Evolutionary conservation across 2,329 filamentous ascomycete genomes (phyloP).

Genomic region (Sclerotinia sclerotiorum): DNA sequence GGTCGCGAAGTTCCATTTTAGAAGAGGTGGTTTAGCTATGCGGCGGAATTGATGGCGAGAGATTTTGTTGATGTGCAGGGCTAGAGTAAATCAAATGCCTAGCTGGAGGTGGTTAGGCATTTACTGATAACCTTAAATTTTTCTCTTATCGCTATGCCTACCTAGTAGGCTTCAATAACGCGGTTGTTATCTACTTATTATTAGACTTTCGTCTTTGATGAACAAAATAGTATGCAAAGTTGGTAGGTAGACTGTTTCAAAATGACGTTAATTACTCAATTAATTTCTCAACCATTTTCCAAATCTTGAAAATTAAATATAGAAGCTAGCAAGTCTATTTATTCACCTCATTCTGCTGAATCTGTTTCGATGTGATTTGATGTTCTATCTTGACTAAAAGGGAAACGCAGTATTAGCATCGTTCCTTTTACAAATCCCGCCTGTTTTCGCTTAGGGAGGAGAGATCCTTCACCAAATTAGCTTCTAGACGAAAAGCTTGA

Average conservation of each 20-base stretch:
- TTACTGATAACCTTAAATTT: constrained; percentile 13
- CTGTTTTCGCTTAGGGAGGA: constrained; percentile 14
- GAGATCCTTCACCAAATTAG: constrained; percentile 3
- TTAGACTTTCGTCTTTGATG: neutral
- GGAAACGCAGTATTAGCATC: neutral
- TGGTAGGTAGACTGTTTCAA: neutral
- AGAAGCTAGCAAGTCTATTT: neutral
- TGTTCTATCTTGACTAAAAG: neutral
- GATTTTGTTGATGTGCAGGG: constrained; percentile 17
- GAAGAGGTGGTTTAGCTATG: neutral
- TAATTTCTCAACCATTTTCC: neutral
- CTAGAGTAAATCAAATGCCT: constrained; percentile 1
- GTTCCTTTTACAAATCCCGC: neutral
- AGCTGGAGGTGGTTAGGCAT: constrained; percentile 15
- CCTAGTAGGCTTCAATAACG: neutral
- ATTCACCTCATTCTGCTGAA: neutral
- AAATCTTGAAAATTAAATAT: neutral
- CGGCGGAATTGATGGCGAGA: constrained; percentile 5
- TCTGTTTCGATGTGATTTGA: neutral
- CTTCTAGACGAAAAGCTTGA: neutral
- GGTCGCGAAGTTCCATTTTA: constrained; percentile 20
- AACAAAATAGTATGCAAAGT: neutral
- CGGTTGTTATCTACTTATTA: no score
- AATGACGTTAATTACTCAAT: neutral
- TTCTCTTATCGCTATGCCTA: constrained; percentile 4